phyloP scores from a whole-genome alignment of 768 basidiomycete species.

The Boletus rubropictus region DNA sequence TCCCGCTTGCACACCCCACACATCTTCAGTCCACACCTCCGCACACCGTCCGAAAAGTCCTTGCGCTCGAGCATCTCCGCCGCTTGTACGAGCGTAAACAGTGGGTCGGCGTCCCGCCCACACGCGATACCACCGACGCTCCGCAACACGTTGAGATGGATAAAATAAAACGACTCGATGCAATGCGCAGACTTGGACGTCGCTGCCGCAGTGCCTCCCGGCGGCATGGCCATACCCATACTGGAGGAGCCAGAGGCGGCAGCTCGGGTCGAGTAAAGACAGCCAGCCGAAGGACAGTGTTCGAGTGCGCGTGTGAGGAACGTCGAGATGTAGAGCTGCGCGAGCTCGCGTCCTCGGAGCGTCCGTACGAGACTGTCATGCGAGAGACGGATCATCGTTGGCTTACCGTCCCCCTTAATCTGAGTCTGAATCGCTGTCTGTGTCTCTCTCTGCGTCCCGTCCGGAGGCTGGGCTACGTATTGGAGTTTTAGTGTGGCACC shows the following conservation, averaged over 20 bases:
- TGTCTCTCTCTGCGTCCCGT: background rate
- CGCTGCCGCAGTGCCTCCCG: background rate
- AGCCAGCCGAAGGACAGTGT: slow-evolving; percentile 45
- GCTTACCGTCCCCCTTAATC: background rate
- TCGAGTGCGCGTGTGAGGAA: slow-evolving; percentile 57
- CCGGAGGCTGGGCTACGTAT: background rate
- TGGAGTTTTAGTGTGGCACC: background rate
- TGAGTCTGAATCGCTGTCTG: background rate
- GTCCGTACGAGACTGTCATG: slow-evolving; percentile 38
- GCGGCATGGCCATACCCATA: background rate
- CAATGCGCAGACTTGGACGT: slow-evolving; percentile 34
- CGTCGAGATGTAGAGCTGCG: slow-evolving; percentile 54
- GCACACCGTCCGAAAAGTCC: slow-evolving; percentile 62
- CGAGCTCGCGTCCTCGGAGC: slow-evolving; percentile 58
- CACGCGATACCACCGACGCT: slow-evolving; percentile 65
- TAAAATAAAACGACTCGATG: slow-evolving; percentile 67
- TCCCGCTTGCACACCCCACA: slow-evolving; percentile 48
- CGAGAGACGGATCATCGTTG: slow-evolving; percentile 29
- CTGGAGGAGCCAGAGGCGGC: background rate
- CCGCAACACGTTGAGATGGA: slow-evolving; percentile 67
- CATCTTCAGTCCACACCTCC: slow-evolving; percentile 48
- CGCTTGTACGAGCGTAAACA: slow-evolving; percentile 64
- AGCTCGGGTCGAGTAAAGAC: slow-evolving; percentile 36
- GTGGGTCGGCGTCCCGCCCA: slow-evolving; percentile 69
- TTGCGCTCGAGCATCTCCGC: slow-evolving; percentile 66